A percentile compares a stretch with the other conserved stretches of the same genome.
Evolutionary conservation across 2,329 filamentous ascomycete genomes (phyloP).

Genomic region (Ceratocystiopsis minuta): DNA sequence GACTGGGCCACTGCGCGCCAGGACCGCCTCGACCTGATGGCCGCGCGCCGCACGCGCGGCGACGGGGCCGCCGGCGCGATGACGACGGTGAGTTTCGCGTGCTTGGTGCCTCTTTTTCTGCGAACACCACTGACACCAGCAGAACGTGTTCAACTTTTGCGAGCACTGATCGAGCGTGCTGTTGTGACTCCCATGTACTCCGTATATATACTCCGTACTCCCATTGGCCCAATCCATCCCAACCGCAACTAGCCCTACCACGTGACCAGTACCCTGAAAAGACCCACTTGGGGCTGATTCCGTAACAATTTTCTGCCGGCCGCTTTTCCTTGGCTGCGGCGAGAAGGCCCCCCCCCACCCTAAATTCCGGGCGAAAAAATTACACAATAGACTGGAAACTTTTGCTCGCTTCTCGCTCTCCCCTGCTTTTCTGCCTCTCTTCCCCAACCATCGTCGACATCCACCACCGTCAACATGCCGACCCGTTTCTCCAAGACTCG

Average conservation of each 20-base stretch:
- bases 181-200: too few relatives aligned
- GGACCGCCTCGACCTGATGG: slow-evolving; percentile 11
- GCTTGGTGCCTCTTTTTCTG: too few relatives aligned
- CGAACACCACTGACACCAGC: neutral
- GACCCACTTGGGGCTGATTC: neutral
- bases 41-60: slow-evolving; percentile 4
- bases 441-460: slow-evolving; percentile 5
- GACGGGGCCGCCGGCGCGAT: neutral
- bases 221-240: too few relatives aligned
- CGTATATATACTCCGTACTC: too few relatives aligned
- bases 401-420: slow-evolving; percentile 1
- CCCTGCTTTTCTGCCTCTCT: slow-evolving; percentile 3
- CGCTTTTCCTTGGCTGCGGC: neutral
- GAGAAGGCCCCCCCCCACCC: neutral
- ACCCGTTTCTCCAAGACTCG: slow-evolving; percentile 59
- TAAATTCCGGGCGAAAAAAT: neutral
- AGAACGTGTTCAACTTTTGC: slow-evolving; percentile 2
- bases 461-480: slow-evolving; percentile 26
- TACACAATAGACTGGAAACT: neutral
- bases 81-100: too few relatives aligned
- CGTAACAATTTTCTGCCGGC: neutral
- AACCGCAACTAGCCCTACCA: neutral
- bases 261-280: neutral
- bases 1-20: slow-evolving; percentile 11
- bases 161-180: too few relatives aligned